Percentiles rank a stretch among this genome's conserved stretches.
Conservation (phyloP, 148 eudicot species). For the Vaccinium vitisidaea region DNA sequence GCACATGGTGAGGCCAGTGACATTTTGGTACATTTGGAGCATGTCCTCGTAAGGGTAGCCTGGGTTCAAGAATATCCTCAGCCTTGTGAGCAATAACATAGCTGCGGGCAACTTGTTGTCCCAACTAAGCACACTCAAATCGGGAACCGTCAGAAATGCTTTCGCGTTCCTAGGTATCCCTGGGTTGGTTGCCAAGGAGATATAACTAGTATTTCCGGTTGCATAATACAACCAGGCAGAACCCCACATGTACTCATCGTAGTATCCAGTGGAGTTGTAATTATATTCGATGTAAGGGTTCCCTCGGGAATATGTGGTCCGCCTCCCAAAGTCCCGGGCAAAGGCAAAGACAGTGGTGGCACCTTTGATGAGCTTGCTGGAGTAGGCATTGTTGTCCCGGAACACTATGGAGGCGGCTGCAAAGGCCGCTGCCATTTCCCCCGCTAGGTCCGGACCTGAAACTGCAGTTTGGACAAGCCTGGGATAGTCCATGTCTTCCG, state of each 20-base stretch:
- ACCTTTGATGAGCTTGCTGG: conserved; percentile 45
- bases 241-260: conserved; percentile 82
- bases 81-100: conserved; percentile 62
- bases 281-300: conserved; percentile 41
- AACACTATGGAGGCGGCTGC: conserved; percentile 82
- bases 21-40: conserved; percentile 51
- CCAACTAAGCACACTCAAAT: conserved; percentile 71
- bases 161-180: conserved; percentile 41
- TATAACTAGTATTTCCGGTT: conserved; percentile 56
- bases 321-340: conserved; percentile 38
- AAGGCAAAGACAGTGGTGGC: conserved; percentile 57
- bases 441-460: conserved; percentile 61
- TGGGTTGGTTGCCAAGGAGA: conserved; percentile 52
- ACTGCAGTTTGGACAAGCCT: conserved; percentile 40
- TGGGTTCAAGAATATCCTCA: conserved; percentile 67
- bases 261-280: conserved; percentile 69
- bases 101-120: conserved; percentile 75
- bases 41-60: conserved; percentile 77
- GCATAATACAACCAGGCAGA: conserved; percentile 80
- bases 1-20: conserved; percentile 69
- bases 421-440: conserved; percentile 80
- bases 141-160: conserved; percentile 41
- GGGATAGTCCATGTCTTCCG: conserved; percentile 74
- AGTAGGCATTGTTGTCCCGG: conserved; percentile 44
- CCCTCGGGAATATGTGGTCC: conserved; percentile 38